A percentile compares a stretch with the other conserved stretches of the same genome.
These are phyloP conservation scores for Pelargonium fulgidum DNA, from an alignment of 441 rosid genomes.

Conservation along the genomic window DNA sequence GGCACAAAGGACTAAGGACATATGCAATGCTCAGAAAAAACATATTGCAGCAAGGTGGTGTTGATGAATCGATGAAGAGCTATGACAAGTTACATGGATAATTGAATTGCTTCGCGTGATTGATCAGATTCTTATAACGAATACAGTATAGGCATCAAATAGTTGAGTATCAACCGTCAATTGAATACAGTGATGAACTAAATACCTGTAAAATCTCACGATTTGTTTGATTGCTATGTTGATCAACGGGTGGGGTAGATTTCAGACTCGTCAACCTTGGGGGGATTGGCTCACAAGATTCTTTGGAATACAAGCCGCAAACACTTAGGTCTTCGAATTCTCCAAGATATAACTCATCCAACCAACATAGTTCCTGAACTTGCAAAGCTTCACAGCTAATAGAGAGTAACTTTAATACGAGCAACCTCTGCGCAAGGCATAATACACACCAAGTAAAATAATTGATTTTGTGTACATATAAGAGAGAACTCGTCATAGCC, in stretches of 20 bases:
- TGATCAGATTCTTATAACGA: neutral
- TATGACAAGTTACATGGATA: neutral
- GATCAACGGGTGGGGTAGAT: constrained; percentile 25
- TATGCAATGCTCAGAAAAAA: no score
- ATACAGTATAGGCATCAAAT: neutral
- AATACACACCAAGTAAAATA: constrained; percentile 11
- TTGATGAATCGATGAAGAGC: neutral
- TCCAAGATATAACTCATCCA: constrained; percentile 61
- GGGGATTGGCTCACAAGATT: constrained; percentile 34
- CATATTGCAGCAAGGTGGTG: neutral
- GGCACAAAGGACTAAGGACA: neutral
- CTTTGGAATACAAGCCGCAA: constrained; percentile 45
- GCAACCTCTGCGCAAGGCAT: constrained; percentile 44
- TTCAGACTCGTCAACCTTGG: constrained; percentile 40
- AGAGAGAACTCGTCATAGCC: neutral
- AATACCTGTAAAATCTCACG: constrained; percentile 57
- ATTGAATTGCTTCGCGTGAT: neutral
- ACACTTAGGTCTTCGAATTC: constrained; percentile 53
- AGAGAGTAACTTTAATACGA: constrained; percentile 44
- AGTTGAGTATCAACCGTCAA: neutral
- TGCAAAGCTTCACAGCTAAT: constrained; percentile 39
- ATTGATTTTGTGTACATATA: neutral
- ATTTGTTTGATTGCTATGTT: constrained; percentile 34
- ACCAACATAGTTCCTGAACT: constrained; percentile 38
- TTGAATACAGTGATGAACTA: constrained; percentile 2